These are phyloP conservation scores for Volutella citrinella DNA, from an alignment of 2,329 filamentous ascomycete genomes.

Conservation along the genomic window DNA sequence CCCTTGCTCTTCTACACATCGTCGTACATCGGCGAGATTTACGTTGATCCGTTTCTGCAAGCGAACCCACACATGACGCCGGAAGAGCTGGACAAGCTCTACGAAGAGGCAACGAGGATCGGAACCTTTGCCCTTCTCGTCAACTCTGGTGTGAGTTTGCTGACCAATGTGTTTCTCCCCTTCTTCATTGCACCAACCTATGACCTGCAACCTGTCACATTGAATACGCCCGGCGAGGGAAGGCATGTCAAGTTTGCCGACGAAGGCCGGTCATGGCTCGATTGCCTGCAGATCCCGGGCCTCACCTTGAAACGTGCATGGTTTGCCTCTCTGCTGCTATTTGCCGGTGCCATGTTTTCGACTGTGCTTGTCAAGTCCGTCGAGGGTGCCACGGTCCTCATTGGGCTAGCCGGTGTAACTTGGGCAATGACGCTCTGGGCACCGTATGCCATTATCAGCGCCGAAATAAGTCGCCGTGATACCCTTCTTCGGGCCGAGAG, in stretches of 20 bases:
- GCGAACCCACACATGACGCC: conserved; percentile 75
- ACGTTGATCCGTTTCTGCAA: conserved; percentile 77
- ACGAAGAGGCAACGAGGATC: conserved; percentile 80
- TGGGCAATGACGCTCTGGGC: conserved; percentile 96
- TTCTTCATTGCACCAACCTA: conserved; percentile 84
- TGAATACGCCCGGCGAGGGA: conserved; percentile 26
- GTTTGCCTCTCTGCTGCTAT: conserved; percentile 82
- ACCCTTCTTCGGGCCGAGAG: conserved; percentile 46
- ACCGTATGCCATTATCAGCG: conserved; percentile 90
- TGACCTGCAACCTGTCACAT: conserved; percentile 41
- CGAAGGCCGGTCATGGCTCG: conserved; percentile 44
- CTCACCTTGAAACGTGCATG: conserved; percentile 86
- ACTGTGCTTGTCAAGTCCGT: conserved; percentile 76
- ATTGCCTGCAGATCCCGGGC: conserved; percentile 70
- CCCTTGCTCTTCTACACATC: conserved; percentile 94
- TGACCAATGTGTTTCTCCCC: conserved; percentile 78
- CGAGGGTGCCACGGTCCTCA: conserved; percentile 69
- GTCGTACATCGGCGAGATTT: conserved; percentile 90
- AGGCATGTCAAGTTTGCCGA: too few relatives aligned
- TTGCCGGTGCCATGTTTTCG: conserved; percentile 75
- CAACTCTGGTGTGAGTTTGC: conserved; percentile 81
- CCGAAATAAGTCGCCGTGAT: conserved; percentile 83
- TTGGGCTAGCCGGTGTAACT: conserved; percentile 80
- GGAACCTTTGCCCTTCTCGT: conserved; percentile 87
- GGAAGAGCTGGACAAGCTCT: conserved; percentile 72